Base-by-base conservation (phyloP, 1,139 yeast genomes). In the Magnusiomyces ingens region DNA sequence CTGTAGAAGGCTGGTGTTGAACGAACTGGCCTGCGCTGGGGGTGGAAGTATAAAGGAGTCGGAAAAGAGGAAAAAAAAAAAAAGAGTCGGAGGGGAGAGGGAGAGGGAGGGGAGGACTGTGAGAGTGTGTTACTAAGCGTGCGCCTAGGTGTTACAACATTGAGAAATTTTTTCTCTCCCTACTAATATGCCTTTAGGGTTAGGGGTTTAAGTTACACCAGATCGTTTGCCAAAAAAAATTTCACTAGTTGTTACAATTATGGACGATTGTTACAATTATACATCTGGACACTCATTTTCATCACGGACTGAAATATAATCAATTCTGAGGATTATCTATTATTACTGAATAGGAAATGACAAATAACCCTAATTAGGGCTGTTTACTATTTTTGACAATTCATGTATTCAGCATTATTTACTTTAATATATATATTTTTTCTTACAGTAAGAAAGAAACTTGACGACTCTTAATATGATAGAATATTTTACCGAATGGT, bases 1-100 rank as follows among this genome's bases (percentile, higher is more conserved):
- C 19, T 36, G 40, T 26, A 18, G 32, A 13, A 12, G 36, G 45
- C 17, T 42, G 45, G 32, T 15, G 32, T 29, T 22, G 32, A 18
- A 29, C 48, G 48, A 45, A 45, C 48, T 47, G 49, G 49, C 44
- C 49, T 47, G 45, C 45, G 45, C 45, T 42, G 45, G 32, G 32
- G 32, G 32, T 5, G 32, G 32, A 42, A 42, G 45, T 42, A 42
- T 26, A 21, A 42, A 42, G 32, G 45, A 26, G 45, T 13, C n/a
- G 32, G 26, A 17, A 19, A 45, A 15, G 19, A 42, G 18, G 44
- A 12, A 32, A 47, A 47, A 47, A 47, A 47, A 47, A 38, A 47
- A 22, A 26, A 15, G 22, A 45, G 36, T 17, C 18, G 43, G 21
- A 26, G 19, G 32, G 32, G 17, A 19, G 36, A 12, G 36, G 21